Percentiles rank a stretch among this genome's conserved stretches.
phyloP scores from a whole-genome alignment of 2,329 filamentous ascomycete genomes.

The Aspergillus novofumigatus region DNA sequence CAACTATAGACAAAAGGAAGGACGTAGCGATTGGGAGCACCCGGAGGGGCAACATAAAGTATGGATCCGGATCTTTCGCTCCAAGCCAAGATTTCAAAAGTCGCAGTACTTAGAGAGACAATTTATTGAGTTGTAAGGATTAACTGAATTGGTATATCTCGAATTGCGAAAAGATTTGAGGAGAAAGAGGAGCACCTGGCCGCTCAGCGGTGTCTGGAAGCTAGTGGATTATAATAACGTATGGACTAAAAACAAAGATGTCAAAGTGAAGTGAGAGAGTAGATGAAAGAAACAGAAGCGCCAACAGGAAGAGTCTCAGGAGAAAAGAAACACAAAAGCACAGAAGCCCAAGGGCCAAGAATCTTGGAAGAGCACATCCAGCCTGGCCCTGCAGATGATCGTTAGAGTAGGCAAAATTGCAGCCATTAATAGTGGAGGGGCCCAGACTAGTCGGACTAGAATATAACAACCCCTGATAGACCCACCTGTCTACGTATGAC shows the following conservation, averaged over 20 bases:
- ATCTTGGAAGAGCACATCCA: not conserved
- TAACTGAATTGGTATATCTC: not conserved
- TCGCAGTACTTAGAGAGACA: not conserved
- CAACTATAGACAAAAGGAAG: slow-evolving; percentile 5
- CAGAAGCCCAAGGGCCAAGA: not conserved
- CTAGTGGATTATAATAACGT: not conserved
- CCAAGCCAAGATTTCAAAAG: not conserved
- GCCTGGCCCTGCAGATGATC: not conserved
- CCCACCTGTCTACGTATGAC: not conserved
- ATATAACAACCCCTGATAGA: not conserved
- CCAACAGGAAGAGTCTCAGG: not conserved
- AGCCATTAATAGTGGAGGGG: not conserved
- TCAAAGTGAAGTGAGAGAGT: not conserved
- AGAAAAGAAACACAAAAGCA: not conserved
- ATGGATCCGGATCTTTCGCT: not conserved
- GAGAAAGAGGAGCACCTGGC: slow-evolving; percentile 2
- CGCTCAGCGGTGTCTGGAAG: not conserved
- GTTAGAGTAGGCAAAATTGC: not conserved
- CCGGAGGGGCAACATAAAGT: slow-evolving; percentile 1
- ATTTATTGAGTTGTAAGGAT: not conserved
- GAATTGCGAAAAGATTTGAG: not conserved
- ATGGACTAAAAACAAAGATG: not conserved
- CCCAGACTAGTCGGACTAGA: not conserved
- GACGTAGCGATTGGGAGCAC: not conserved
- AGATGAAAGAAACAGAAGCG: not conserved